A percentile compares a stretch with the other conserved stretches of the same genome.
Conservation (phyloP, 169 alveolate species). For the Cryptosporidium sp. region DNA sequence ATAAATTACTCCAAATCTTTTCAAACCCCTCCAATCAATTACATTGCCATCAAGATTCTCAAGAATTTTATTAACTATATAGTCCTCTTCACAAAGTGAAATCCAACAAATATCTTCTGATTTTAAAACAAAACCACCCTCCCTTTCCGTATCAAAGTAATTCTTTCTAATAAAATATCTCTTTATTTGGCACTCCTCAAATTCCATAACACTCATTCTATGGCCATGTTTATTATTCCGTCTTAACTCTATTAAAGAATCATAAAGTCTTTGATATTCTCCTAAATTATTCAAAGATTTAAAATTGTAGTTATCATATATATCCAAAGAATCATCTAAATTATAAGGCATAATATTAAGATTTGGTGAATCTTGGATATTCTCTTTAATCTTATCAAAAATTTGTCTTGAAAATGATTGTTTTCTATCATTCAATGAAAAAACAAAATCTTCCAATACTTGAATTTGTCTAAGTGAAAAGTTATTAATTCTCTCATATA, state of each 20-base stretch:
- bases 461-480: slow-evolving; percentile 2
- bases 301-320: too few relatives aligned
- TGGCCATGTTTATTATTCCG: background rate
- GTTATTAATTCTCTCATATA: slow-evolving; percentile 7
- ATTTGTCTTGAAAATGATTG: slow-evolving; percentile 38
- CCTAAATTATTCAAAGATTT: background rate
- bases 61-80: slow-evolving; percentile 28
- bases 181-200: slow-evolving; percentile 51
- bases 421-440: slow-evolving; percentile 61
- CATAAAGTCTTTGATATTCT: background rate
- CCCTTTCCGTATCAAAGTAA: background rate
- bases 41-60: background rate
- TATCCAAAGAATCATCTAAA: background rate
- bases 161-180: slow-evolving; percentile 26
- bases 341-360: slow-evolving; percentile 19
- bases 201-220: slow-evolving; percentile 18
- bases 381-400: slow-evolving; percentile 9
- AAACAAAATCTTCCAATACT: slow-evolving; percentile 63
- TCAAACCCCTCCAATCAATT: slow-evolving; percentile 35
- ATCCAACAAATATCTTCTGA: slow-evolving; percentile 75
- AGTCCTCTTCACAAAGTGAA: slow-evolving; percentile 29
- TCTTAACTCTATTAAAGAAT: slow-evolving; percentile 16
- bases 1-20: slow-evolving; percentile 23
- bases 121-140: background rate
- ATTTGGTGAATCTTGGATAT: slow-evolving; percentile 10